Evolutionary conservation across 306 rosid species (phyloP), one percentile per base, ranked within the genome.

Genomic region (Carpinus viminea): DNA sequence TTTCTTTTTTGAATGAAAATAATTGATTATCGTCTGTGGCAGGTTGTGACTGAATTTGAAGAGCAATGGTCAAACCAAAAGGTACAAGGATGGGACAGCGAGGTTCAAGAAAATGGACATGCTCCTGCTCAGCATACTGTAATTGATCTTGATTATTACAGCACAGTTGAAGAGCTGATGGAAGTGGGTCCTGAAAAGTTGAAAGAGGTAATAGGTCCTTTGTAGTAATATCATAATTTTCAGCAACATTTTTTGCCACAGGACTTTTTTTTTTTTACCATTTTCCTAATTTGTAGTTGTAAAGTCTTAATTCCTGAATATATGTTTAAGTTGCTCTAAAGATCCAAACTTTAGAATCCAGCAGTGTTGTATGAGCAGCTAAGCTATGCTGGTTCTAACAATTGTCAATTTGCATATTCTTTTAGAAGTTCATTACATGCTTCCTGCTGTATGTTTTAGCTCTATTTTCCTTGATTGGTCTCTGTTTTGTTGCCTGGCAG

Each of bases 101-200:
- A 60, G 55, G 70, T 51, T 83, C 91, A 89, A 83, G 97, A 88
- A 52, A 84, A 88, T 88, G 98, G 90, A 54, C 86, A 85, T 65
- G 83, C 73, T 72, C 77, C 86, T 77, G 81, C 85, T 69, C 83
- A 79, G 81, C 89, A 81, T 72, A 65, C 87, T 74, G 77, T 87
- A 57, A 87, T 94, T 73, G 98, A 92, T 89, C 98, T 95, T 82
- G 94, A 95, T 83, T 95, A 88, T 88, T 92, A 87, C 80, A 87
- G 91, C 88, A 84, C 96, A 34, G 86, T 95, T 77, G 98, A 95
- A 60, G 98, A 92, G 87, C 77, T 95, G 80, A 71, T 86, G 60
- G 97, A 92, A 91, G 86, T 92, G 36, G 98, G 93, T 59, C 96
- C 97, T 61, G 98, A 92, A 85, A 95, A 88, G 87, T 87, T 95